Percentiles rank a stretch among this genome's conserved stretches.
Evolutionary conservation across 331 rosid species (phyloP).

Genomic region (Telfairia occidentalis): DNA sequence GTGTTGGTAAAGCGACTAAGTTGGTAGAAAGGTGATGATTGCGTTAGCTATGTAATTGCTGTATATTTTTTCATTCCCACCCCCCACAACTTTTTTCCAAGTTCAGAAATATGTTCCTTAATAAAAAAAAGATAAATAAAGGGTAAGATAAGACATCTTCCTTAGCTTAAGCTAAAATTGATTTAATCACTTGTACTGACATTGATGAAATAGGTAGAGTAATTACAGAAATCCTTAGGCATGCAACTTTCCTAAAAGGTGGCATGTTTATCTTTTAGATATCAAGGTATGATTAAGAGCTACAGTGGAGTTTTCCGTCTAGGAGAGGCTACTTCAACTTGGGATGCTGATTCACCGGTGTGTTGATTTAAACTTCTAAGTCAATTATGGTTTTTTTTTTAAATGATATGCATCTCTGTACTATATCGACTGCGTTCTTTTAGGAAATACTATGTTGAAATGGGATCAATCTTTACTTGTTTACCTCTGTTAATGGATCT

Average conservation of each 20-base stretch:
- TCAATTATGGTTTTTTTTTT: background rate
- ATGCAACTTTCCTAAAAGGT: conserved; percentile 15
- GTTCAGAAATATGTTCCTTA: background rate
- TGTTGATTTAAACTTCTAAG: conserved; percentile 22
- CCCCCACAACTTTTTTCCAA: background rate
- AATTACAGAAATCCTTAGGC: background rate
- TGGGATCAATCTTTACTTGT: background rate
- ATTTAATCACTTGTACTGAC: background rate
- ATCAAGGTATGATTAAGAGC: conserved; percentile 91
- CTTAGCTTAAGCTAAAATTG: background rate
- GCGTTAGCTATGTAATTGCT: background rate
- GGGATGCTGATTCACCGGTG: conserved; percentile 98
- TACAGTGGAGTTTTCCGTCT: conserved; percentile 89
- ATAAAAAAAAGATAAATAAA: too few relatives aligned
- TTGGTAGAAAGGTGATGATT: conserved; percentile 55
- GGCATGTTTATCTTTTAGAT: conserved; percentile 36
- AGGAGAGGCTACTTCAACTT: conserved; percentile 98
- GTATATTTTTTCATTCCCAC: background rate
- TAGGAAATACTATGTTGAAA: background rate
- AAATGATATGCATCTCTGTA: background rate
- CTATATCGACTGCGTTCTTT: background rate
- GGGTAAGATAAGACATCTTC: background rate
- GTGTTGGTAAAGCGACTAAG: conserved; percentile 96
- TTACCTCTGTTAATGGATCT: background rate
- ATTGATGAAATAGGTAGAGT: background rate